Evolutionary conservation across 2,329 filamentous ascomycete species (phyloP).

Genomic region (Pyrenophora graminea): DNA sequence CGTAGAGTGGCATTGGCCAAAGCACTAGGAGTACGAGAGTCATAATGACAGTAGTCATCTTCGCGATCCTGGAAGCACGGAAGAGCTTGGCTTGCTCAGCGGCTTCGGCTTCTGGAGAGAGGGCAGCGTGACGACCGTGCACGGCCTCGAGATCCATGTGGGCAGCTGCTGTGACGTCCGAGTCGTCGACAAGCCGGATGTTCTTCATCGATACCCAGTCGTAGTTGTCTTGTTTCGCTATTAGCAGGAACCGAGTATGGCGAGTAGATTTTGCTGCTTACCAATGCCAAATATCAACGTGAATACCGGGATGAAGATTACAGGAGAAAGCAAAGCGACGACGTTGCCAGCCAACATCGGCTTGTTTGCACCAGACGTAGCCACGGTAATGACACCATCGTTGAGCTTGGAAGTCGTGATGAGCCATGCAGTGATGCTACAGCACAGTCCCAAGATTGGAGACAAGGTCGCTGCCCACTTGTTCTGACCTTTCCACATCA

Average conservation of each 20-base stretch:
- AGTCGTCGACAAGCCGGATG: conserved; percentile 79
- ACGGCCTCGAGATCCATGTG: conserved; percentile 65
- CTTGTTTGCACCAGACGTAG: conserved; percentile 66
- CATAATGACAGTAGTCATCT: conserved; percentile 62
- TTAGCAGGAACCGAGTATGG: conserved; percentile 32
- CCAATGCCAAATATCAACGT: conserved; percentile 66
- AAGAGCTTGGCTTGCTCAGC: conserved; percentile 50
- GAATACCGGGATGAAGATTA: conserved; percentile 74
- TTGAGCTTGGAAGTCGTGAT: conserved; percentile 42
- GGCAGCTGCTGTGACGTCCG: conserved; percentile 67
- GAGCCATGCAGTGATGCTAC: conserved; percentile 62
- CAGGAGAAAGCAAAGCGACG: conserved; percentile 74
- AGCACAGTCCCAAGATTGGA: conserved; percentile 69
- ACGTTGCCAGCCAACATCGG: conserved; percentile 90
- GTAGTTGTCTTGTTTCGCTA: conserved; percentile 78
- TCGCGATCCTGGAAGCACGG: conserved; percentile 57
- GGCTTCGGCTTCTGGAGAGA: conserved; percentile 37
- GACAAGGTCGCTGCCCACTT: conserved; percentile 70
- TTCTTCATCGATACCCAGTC: conserved; percentile 81
- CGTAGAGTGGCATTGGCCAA: conserved; percentile 93
- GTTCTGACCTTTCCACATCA: conserved; percentile 81
- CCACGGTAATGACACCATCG: conserved; percentile 39
- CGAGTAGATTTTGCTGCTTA: conserved; percentile 7
- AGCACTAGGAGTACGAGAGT: conserved; percentile 75
- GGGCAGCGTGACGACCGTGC: conserved; percentile 45